phyloP scores from a whole-genome alignment of 1,139 yeast species.

The Entelexis paramagnoliae region DNA sequence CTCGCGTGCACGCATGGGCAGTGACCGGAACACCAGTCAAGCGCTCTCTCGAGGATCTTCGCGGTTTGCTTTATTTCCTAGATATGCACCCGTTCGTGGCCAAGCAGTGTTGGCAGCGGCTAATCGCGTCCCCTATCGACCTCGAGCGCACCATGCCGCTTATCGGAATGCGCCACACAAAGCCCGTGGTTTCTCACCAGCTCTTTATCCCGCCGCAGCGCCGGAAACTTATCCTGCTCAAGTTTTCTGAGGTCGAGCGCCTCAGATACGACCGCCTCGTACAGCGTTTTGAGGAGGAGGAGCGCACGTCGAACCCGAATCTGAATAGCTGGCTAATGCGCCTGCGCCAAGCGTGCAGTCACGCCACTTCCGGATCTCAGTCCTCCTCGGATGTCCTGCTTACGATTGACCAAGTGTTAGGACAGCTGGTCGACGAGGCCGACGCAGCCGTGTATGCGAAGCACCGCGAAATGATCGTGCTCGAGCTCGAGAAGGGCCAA shows the following conservation, averaged over 20 bases:
- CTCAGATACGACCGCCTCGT: constrained; percentile 63
- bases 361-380: constrained; percentile 37
- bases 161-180: constrained; percentile 68
- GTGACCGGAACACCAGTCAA: constrained; percentile 91
- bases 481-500: constrained; percentile 21
- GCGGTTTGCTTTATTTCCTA: constrained; percentile 58
- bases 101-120: constrained; percentile 28
- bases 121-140: constrained; percentile 33
- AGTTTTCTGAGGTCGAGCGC: constrained; percentile 72
- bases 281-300: constrained; percentile 38
- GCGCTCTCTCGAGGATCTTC: constrained; percentile 53
- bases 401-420: constrained; percentile 22
- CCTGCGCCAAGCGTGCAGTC: constrained; percentile 72
- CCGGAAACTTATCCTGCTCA: constrained; percentile 55
- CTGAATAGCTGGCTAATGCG: constrained; percentile 39
- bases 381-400: constrained; percentile 12
- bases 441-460: constrained; percentile 13
- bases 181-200: constrained; percentile 68
- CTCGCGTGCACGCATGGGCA: constrained; percentile 89
- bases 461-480: constrained; percentile 10
- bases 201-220: constrained; percentile 68
- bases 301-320: constrained; percentile 6
- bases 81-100: constrained; percentile 53
- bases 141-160: constrained; percentile 41
- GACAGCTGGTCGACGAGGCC: constrained; percentile 22